Evolutionary conservation across 371 early-diverging fungal species (phyloP).

Genomic region (Mortierella sp.): DNA sequence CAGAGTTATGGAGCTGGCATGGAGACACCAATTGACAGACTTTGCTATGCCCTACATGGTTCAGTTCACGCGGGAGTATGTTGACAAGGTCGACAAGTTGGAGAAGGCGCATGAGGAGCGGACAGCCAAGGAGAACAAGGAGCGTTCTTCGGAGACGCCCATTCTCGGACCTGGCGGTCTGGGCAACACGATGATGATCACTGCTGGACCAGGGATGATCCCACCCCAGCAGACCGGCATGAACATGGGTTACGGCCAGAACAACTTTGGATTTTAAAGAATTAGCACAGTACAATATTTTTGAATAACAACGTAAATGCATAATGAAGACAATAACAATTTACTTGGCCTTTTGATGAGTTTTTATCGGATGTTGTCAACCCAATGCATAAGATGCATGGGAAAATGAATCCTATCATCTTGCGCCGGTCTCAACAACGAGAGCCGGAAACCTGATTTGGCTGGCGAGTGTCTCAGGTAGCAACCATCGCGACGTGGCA

Average conservation of each 20-base stretch:
- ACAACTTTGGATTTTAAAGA: slow-evolving; percentile 25
- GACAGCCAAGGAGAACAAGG: slow-evolving; percentile 46
- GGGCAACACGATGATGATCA: slow-evolving; percentile 59
- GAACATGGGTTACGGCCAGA: slow-evolving; percentile 41
- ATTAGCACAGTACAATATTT: not conserved
- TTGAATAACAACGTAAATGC: not conserved
- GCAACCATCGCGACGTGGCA: not conserved
- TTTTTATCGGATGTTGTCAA: not conserved
- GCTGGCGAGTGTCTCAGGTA: not conserved
- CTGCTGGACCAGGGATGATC: slow-evolving; percentile 34
- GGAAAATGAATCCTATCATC: not conserved
- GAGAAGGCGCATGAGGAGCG: slow-evolving; percentile 57
- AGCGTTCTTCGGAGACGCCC: slow-evolving; percentile 38
- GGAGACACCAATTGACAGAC: slow-evolving; percentile 90
- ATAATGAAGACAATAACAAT: not conserved
- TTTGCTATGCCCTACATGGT: slow-evolving; percentile 98
- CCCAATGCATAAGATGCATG: not conserved
- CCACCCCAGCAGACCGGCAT: slow-evolving; percentile 29
- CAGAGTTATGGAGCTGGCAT: slow-evolving; percentile 94
- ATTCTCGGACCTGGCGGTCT: slow-evolving; percentile 57
- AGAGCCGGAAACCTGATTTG: slow-evolving; percentile 11
- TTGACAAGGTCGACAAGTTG: slow-evolving; percentile 69
- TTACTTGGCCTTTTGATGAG: not conserved
- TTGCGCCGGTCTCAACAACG: not conserved
- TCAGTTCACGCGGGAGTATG: slow-evolving; percentile 88